Evolutionary conservation across 371 early-diverging fungal genomes (phyloP).

Genomic region (Mortierella sp.): DNA sequence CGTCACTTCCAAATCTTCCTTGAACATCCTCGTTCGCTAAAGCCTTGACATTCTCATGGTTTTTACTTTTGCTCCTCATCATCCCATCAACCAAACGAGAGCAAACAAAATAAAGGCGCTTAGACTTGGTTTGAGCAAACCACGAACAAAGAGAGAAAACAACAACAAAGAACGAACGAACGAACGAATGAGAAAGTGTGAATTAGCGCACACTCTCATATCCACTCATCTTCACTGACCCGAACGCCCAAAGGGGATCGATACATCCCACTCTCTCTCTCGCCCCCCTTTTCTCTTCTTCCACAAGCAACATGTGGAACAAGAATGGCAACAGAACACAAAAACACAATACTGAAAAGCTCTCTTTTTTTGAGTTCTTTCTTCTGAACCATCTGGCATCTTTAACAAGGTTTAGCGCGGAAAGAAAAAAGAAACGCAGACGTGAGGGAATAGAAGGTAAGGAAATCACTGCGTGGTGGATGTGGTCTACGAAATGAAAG

Average conservation of each 20-base stretch:
- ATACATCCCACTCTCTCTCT: not conserved
- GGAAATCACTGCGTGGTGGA: not conserved
- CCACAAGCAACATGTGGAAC: not conserved
- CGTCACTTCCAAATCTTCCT: not conserved
- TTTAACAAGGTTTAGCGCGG: constrained; percentile 8
- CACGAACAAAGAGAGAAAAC: not conserved
- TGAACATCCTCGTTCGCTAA: not conserved
- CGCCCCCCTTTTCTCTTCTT: not conserved
- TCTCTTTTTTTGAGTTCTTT: not conserved
- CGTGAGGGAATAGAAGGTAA: not conserved
- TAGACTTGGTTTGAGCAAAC: not conserved
- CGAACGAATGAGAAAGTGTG: not conserved
- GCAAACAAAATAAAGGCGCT: not conserved
- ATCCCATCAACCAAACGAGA: constrained; percentile 1
- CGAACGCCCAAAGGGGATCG: not conserved
- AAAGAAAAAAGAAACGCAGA: not conserved
- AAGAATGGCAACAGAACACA: not conserved
- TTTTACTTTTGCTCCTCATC: not conserved
- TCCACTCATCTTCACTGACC: not conserved
- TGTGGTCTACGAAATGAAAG: not conserved
- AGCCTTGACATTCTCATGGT: not conserved
- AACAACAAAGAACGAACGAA: not conserved
- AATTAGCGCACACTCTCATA: not conserved
- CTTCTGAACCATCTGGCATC: constrained; percentile 9
- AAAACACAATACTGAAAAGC: not conserved